These are phyloP conservation scores for Chimonanthus praecox DNA, from an alignment of 164 flowering plant species.

Conservation along the genomic window DNA sequence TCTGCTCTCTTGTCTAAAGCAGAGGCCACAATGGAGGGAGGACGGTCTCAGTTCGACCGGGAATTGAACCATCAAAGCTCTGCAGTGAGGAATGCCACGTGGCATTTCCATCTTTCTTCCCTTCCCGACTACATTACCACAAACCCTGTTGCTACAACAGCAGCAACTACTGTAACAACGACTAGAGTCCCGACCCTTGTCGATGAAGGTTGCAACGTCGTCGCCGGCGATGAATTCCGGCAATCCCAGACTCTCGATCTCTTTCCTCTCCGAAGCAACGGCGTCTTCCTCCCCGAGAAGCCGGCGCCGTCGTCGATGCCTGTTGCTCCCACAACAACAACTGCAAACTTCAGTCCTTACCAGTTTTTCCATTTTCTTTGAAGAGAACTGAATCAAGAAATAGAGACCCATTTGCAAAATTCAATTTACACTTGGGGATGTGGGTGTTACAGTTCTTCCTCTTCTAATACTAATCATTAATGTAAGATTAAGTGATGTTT, in stretches of 20 bases:
- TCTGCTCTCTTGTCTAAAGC: conserved; percentile 33
- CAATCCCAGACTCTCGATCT: conserved; percentile 59
- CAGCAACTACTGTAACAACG: not conserved
- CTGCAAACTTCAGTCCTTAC: conserved; percentile 18
- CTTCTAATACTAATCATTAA: not conserved
- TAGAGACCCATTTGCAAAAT: not conserved
- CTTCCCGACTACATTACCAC: conserved; percentile 24
- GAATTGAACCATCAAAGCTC: conserved; percentile 36
- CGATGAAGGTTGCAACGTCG: not conserved
- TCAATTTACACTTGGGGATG: not conserved
- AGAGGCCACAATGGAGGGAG: conserved; percentile 43
- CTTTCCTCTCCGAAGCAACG: conserved; percentile 44
- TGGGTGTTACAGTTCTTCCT: not conserved
- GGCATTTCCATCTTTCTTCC: conserved; percentile 47
- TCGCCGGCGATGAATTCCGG: conserved; percentile 5
- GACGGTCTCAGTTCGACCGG: conserved; percentile 40
- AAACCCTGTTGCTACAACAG: conserved; percentile 2
- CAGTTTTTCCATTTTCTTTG: conserved; percentile 69
- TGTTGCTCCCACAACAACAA: not conserved
- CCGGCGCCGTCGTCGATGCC: not conserved
- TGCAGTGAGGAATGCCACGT: conserved; percentile 43
- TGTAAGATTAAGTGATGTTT: too few species aligned
- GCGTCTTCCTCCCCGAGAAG: conserved; percentile 1
- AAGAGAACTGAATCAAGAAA: conserved; percentile 1
- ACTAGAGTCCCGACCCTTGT: not conserved